Base-by-base conservation (phyloP, 2,329 filamentous ascomycete genomes). In the Huntiella decipiens region DNA sequence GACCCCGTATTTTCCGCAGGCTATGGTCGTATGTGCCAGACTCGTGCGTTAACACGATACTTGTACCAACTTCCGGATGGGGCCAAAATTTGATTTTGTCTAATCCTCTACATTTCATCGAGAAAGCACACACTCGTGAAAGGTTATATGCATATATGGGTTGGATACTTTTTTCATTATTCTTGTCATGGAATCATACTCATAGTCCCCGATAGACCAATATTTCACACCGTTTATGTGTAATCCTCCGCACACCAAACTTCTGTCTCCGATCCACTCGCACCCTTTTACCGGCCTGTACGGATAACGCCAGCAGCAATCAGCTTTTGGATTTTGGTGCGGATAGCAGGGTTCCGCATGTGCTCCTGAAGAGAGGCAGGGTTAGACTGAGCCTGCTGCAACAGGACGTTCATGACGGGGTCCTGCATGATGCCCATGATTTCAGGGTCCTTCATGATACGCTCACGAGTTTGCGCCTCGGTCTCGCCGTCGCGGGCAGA, bases 391-490 rank as follows among this genome's bases (percentile, higher is more conserved):
- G 91, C 91, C 66, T 98, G 91, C 62, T 96, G 87, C 47, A 96
- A 74, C 54, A 95, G 95, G 53, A 81, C 82, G 66, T 98, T 86
- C 88, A 98, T 96, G 58, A 98, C 79, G 12, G 91, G 91, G 58
- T 98, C 91, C 62, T 87, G 79, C 65, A 96, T 82, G 58, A 95
- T 88, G 52, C 69, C 64, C 73, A 92, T 83, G 60, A 96, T 94
- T 78, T 95, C 88, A 5, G 87, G 88, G 56, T 96, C 88, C 54
- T 78, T 77, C 68, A 82, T 78, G 59, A 98, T 77, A 53, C 92
- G 74, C 67, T 92, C 85, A 61, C 85, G 79, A 1, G 91, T 94
- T 73, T 98, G 79, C 62, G 94, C 82, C 67, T 98, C 91, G 0
- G 83, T 87, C 74, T 98, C 91, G 54, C 91, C 91, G 58, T 92